Percentiles rank a stretch among this genome's conserved stretches.
Conservation (phyloP, 768 basidiomycete species). For the Auricularia sp. region DNA sequence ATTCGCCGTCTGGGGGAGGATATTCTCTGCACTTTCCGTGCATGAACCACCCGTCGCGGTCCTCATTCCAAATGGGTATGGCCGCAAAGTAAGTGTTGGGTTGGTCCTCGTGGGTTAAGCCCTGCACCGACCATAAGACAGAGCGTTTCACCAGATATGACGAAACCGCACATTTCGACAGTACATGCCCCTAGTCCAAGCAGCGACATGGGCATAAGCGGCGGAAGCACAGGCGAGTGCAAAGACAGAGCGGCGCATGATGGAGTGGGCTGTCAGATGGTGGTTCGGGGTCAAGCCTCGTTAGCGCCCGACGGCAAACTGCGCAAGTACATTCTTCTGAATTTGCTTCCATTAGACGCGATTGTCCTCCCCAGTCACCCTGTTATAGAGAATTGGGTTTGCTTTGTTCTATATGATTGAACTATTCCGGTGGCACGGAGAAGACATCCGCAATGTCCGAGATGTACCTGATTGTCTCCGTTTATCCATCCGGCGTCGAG, state of each 20-base stretch:
- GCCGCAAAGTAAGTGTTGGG: slow-evolving; percentile 2
- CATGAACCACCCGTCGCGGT: slow-evolving; percentile 2
- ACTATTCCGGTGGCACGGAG: too few species aligned
- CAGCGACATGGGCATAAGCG: neutral
- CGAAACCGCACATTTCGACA: neutral
- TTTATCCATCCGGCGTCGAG: too few species aligned
- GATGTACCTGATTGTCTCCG: too few species aligned
- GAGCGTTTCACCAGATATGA: neutral
- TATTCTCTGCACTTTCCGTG: slow-evolving; percentile 2
- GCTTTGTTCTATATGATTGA: too few species aligned
- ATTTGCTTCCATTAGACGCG: neutral
- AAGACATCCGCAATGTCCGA: too few species aligned
- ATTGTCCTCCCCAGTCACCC: too few species aligned
- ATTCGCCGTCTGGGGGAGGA: slow-evolving; percentile 3
- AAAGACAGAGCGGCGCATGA: neutral
- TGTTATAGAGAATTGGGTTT: too few species aligned
- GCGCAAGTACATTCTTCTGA: neutral
- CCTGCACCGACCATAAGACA: neutral
- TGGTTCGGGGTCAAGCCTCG: neutral
- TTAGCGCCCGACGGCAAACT: neutral
- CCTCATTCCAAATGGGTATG: slow-evolving; percentile 1
- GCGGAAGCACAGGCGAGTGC: neutral
- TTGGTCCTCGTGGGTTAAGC: neutral
- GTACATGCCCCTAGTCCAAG: slow-evolving; percentile 2
- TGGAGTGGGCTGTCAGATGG: neutral